These are phyloP conservation scores for Phytophthora pistaciae DNA, from an alignment of 352 stramenopile genomes.

Conservation along the genomic window DNA sequence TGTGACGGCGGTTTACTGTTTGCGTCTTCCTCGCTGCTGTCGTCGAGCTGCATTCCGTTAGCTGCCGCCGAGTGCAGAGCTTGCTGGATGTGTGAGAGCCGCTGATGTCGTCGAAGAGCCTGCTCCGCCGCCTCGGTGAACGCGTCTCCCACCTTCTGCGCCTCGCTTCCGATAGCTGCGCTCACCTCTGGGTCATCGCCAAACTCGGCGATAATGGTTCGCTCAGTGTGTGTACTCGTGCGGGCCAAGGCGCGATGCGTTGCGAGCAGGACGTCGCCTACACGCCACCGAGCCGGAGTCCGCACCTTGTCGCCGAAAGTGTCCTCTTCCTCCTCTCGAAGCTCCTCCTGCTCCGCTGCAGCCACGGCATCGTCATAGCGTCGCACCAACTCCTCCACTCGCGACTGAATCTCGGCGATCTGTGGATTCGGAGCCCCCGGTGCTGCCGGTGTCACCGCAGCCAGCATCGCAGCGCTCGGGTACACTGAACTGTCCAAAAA, in stretches of 20 bases:
- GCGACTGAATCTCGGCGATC: slow-evolving; percentile 72
- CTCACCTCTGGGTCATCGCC: slow-evolving; percentile 56
- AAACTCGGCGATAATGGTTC: slow-evolving; percentile 66
- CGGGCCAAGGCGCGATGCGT: slow-evolving; percentile 71
- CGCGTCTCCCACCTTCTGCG: slow-evolving; percentile 42
- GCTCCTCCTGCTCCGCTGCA: slow-evolving; percentile 22
- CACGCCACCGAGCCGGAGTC: slow-evolving; percentile 55
- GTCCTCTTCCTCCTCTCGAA: slow-evolving; percentile 39
- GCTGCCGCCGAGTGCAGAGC: slow-evolving; percentile 43
- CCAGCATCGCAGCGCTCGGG: slow-evolving; percentile 23
- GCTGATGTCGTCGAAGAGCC: slow-evolving; percentile 37
- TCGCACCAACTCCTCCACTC: slow-evolving; percentile 74
- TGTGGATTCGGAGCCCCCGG: slow-evolving; percentile 44
- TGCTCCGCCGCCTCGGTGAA: slow-evolving; percentile 45
- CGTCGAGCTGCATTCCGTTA: slow-evolving; percentile 28
- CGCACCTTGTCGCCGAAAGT: slow-evolving; percentile 33
- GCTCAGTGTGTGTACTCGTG: slow-evolving; percentile 63
- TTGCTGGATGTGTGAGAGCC: slow-evolving; percentile 50
- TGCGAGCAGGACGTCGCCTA: slow-evolving; percentile 70
- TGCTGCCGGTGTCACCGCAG: neutral
- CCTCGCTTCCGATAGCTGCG: slow-evolving; percentile 46
- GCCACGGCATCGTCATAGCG: slow-evolving; percentile 63
- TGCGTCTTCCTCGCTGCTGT: slow-evolving; percentile 11
- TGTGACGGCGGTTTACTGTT: slow-evolving; percentile 17
- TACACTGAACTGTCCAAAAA: slow-evolving; percentile 6